These are phyloP conservation scores for Evernia prunastri DNA, from an alignment of 495 filamentous ascomycete genomes.

Conservation along the genomic window DNA sequence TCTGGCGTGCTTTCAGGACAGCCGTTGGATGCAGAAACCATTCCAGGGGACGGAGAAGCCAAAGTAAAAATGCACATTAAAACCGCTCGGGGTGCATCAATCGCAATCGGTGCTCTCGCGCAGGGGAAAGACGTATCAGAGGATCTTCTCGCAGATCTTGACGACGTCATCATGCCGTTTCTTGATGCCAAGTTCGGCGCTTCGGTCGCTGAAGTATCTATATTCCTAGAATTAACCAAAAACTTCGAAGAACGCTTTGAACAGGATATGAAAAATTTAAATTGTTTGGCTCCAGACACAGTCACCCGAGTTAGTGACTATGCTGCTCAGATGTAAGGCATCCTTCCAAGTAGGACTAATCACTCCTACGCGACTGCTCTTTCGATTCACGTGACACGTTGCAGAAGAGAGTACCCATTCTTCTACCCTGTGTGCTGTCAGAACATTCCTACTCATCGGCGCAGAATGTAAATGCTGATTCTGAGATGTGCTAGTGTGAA, in stretches of 20 bases:
- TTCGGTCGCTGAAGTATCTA: constrained; percentile 67
- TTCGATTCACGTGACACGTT: neutral
- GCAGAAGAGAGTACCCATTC: neutral
- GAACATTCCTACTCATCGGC: too few species aligned
- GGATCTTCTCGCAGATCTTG: constrained; percentile 48
- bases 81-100: constrained; percentile 58
- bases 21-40: constrained; percentile 52
- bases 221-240: constrained; percentile 75
- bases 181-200: constrained; percentile 72
- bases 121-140: constrained; percentile 35
- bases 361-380: neutral
- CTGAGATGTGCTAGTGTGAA: constrained; percentile 48
- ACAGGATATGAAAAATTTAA: constrained; percentile 77
- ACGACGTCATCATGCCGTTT: constrained; percentile 76
- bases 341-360: neutral
- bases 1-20: constrained; percentile 47
- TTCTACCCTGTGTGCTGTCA: neutral
- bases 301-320: constrained; percentile 88
- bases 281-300: constrained; percentile 74
- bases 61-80: constrained; percentile 93
- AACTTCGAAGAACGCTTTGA: constrained; percentile 78
- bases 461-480: neutral
- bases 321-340: constrained; percentile 47
- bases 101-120: constrained; percentile 46
- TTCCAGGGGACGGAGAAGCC: constrained; percentile 66